phyloP scores from a whole-genome alignment of 1,139 yeast genomes.

The Sugiyamaella paludigena region DNA sequence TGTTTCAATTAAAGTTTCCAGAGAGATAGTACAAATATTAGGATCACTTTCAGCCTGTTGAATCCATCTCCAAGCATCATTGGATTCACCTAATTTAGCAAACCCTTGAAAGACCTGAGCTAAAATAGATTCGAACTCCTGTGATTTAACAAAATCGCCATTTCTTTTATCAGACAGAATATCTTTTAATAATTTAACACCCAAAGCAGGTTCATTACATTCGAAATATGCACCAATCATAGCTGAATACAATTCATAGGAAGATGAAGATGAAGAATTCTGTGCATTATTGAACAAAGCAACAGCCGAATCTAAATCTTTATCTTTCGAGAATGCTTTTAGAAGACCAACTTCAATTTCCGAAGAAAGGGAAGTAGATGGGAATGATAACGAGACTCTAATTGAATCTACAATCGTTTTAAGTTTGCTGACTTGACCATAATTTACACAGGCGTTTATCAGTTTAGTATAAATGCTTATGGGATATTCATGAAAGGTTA shows the following conservation, averaged over 20 bases:
- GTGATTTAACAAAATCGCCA: slow-evolving; percentile 6
- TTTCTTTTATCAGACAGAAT: slow-evolving; percentile 20
- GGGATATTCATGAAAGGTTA: slow-evolving; percentile 23
- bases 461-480: slow-evolving; percentile 21
- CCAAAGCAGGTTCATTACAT: slow-evolving; percentile 29
- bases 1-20: slow-evolving; percentile 22
- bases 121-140: slow-evolving; percentile 15
- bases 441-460: slow-evolving; percentile 22
- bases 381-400: neutral
- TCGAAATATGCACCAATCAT: slow-evolving; percentile 35
- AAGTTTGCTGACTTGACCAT: slow-evolving; percentile 17
- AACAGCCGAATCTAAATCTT: slow-evolving; percentile 22
- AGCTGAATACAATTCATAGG: slow-evolving; percentile 25
- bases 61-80: slow-evolving; percentile 39
- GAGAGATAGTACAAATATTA: slow-evolving; percentile 22
- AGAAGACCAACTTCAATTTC: slow-evolving; percentile 17
- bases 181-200: slow-evolving; percentile 31
- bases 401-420: slow-evolving; percentile 8
- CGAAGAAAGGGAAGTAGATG: neutral
- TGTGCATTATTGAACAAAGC: slow-evolving; percentile 14
- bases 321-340: slow-evolving; percentile 22
- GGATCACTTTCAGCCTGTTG: slow-evolving; percentile 27
- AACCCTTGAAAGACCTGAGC: slow-evolving; percentile 33
- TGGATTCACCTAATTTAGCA: slow-evolving; percentile 29
- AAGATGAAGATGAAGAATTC: neutral